phyloP scores from a whole-genome alignment of 139 green algal genomes.

The Micractinium sp. region DNA sequence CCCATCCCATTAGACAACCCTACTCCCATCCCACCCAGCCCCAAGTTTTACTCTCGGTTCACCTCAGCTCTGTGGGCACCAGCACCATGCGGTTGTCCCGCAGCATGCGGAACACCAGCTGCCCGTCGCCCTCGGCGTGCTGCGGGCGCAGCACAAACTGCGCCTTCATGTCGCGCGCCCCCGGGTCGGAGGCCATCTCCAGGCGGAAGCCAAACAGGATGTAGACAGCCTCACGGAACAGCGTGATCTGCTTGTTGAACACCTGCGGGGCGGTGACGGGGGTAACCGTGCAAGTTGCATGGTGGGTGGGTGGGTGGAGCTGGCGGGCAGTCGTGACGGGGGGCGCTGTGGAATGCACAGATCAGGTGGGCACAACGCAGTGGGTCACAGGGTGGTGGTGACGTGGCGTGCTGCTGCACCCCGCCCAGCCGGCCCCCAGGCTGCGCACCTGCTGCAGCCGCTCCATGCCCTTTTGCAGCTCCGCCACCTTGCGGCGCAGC shows the following conservation, averaged over 20 bases:
- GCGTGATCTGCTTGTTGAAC: conserved; percentile 71
- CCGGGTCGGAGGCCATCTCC: conserved; percentile 73
- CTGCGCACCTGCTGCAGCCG: conserved; percentile 60
- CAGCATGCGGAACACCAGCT: conserved; percentile 65
- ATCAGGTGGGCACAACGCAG: not conserved
- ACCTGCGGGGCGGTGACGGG: conserved; percentile 36
- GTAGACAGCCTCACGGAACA: conserved; percentile 77
- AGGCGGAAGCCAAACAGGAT: conserved; percentile 82
- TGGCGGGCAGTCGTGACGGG: too few species aligned
- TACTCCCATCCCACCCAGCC: not conserved
- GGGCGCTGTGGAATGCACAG: not conserved
- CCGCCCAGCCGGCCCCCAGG: not conserved
- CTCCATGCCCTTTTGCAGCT: conserved; percentile 55
- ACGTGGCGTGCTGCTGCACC: not conserved
- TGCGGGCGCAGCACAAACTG: conserved; percentile 64
- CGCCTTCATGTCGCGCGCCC: conserved; percentile 44
- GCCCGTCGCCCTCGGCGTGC: conserved; percentile 49
- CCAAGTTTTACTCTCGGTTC: not conserved
- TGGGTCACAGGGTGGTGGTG: not conserved
- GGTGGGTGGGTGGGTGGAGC: not conserved
- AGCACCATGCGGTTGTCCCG: conserved; percentile 60
- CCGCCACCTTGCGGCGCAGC: conserved; percentile 31
- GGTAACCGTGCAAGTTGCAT: not conserved
- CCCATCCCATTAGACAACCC: not conserved
- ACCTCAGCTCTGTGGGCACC: conserved; percentile 61